phyloP scores from a whole-genome alignment of 2,329 filamentous ascomycete genomes.

The Xenosphaeropsis pyriputrescens region DNA sequence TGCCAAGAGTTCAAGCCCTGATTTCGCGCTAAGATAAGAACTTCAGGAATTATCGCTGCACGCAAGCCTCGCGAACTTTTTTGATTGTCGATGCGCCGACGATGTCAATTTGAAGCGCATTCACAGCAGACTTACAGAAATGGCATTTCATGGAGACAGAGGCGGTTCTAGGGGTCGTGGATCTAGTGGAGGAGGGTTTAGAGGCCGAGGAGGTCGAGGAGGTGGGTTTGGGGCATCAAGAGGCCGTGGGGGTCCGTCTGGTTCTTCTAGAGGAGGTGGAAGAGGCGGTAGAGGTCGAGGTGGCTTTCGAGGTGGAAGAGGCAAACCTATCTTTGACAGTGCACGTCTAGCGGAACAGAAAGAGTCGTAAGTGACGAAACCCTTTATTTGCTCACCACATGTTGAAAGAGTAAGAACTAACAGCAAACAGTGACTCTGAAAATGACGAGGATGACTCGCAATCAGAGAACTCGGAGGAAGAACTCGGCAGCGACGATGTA shows the following conservation, averaged over 20 bases:
- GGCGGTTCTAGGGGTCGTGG: conserved; percentile 12
- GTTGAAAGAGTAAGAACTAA: not conserved
- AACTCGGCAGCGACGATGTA: conserved; percentile 27
- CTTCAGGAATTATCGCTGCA: not conserved
- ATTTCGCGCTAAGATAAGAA: conserved; percentile 34
- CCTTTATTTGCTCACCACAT: not conserved
- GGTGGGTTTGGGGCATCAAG: conserved; percentile 7
- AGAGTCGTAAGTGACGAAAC: conserved; percentile 15
- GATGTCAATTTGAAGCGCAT: not conserved
- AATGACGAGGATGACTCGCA: conserved; percentile 19
- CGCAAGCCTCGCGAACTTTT: conserved; percentile 1
- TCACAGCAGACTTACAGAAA: not conserved
- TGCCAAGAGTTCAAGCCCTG: conserved; percentile 4
- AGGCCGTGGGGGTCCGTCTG: conserved; percentile 2
- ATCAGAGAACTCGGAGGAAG: conserved; percentile 23
- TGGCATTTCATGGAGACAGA: conserved; percentile 10
- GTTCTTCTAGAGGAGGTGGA: conserved; percentile 5
- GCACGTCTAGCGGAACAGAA: conserved; percentile 29
- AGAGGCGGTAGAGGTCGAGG: conserved; percentile 16
- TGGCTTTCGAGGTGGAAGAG: conserved; percentile 25
- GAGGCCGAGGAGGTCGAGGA: conserved; percentile 11
- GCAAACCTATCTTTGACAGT: conserved; percentile 28
- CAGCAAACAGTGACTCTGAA: conserved; percentile 9
- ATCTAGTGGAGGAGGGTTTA: conserved; percentile 9
- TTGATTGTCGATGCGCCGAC: no score